Evolutionary conservation across 78 protist genomes (phyloP).

Genomic region (Anaeramoeba ignava): DNA sequence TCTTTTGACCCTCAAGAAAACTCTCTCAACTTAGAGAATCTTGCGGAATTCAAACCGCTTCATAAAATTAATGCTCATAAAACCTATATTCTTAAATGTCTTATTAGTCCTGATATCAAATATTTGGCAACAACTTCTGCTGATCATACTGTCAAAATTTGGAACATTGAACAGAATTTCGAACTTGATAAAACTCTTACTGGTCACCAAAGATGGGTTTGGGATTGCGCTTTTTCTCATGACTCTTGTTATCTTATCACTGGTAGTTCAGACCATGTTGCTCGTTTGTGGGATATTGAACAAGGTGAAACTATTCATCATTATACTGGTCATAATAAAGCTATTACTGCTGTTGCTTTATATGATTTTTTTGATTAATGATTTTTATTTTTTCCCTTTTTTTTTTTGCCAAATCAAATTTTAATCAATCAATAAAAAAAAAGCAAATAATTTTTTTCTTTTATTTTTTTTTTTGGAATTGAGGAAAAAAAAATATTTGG

Average conservation of each 20-base stretch:
- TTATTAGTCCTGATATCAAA: slow-evolving; percentile 63
- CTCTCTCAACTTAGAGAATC: background rate
- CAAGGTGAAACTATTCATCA: slow-evolving; percentile 54
- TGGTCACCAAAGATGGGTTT: slow-evolving; percentile 89
- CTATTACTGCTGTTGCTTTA: no score
- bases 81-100: slow-evolving; percentile 49
- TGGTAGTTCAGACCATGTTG: slow-evolving; percentile 61
- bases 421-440: no score
- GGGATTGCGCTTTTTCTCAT: slow-evolving; percentile 85
- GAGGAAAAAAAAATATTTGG: no score
- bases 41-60: slow-evolving; percentile 1
- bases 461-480: no score
- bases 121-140: slow-evolving; percentile 77
- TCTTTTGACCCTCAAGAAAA: slow-evolving; percentile 3
- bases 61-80: slow-evolving; percentile 34
- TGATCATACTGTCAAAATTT: slow-evolving; percentile 66
- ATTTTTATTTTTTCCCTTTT: no score
- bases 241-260: slow-evolving; percentile 86
- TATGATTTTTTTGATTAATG: no score
- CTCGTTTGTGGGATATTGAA: slow-evolving; percentile 78
- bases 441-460: no score
- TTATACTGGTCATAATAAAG: slow-evolving; percentile 72
- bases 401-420: no score
- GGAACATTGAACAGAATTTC: slow-evolving; percentile 42
- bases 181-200: slow-evolving; percentile 34